These are phyloP conservation scores for Podospora didyma DNA, from an alignment of 495 filamentous ascomycete species.

Conservation along the genomic window DNA sequence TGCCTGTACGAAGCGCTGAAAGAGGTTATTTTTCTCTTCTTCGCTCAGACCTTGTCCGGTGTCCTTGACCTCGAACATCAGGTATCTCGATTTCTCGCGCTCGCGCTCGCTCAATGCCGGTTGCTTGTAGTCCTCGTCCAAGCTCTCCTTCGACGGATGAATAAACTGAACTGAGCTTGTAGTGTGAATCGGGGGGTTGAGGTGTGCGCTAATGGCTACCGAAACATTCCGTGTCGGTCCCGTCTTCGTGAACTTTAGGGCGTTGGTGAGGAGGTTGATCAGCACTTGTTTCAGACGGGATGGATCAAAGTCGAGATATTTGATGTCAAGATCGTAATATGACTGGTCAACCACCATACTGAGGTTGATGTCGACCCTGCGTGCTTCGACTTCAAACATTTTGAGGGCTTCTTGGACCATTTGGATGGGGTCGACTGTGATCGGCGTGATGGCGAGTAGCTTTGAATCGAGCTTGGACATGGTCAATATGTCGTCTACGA, in stretches of 20 bases:
- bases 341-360: conserved; percentile 56
- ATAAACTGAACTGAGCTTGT: conserved; percentile 33
- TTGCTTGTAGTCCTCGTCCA: conserved; percentile 13
- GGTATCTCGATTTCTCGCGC: conserved; percentile 42
- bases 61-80: conserved; percentile 69
- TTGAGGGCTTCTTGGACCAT: conserved; percentile 60
- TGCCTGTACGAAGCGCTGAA: conserved; percentile 74
- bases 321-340: conserved; percentile 49
- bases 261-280: conserved; percentile 68
- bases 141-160: conserved; percentile 20
- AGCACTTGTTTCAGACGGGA: conserved; percentile 67
- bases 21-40: conserved; percentile 64
- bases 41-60: conserved; percentile 67
- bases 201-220: conserved; percentile 28
- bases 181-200: conserved; percentile 25
- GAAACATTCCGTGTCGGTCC: conserved; percentile 32
- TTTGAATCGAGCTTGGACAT: conserved; percentile 76
- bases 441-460: conserved; percentile 63
- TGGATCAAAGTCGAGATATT: conserved; percentile 68
- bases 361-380: conserved; percentile 61
- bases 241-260: conserved; percentile 71
- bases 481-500: conserved; percentile 75
- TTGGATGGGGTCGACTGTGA: conserved; percentile 58
- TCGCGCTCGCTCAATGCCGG: conserved; percentile 5
- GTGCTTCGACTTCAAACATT: conserved; percentile 70